Percentiles rank a stretch among this genome's conserved stretches.
These are phyloP conservation scores for Yarrowia sp. DNA, from an alignment of 805 yeast species.

Conservation along the genomic window DNA sequence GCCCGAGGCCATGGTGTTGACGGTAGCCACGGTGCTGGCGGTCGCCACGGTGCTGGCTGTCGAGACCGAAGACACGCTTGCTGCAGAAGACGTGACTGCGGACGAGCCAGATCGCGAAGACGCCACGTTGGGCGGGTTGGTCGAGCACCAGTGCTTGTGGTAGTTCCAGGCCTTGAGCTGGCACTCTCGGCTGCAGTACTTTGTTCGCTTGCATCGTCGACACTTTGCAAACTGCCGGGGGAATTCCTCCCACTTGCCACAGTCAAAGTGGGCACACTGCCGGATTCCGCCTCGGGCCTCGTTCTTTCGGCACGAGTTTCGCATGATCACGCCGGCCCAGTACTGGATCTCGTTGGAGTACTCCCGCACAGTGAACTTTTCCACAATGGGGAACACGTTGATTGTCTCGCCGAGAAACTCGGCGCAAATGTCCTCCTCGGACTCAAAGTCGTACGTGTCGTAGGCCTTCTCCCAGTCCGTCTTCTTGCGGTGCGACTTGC, in stretches of 20 bases:
- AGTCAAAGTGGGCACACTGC: conserved; percentile 91
- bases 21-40: conserved; percentile 32
- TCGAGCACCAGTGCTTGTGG: conserved; percentile 89
- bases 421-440: conserved; percentile 52
- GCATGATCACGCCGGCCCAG: conserved; percentile 98
- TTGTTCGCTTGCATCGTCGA: conserved; percentile 90
- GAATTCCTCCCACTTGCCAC: conserved; percentile 91
- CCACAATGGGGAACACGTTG: conserved; percentile 89
- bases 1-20: conserved; percentile 29
- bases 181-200: conserved; percentile 91
- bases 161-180: conserved; percentile 91
- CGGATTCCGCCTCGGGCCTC: conserved; percentile 87
- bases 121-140: conserved; percentile 36
- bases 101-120: conserved; percentile 33
- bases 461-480: conserved; percentile 42
- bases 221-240: conserved; percentile 96
- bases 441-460: conserved; percentile 50
- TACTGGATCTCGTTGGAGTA: conserved; percentile 83
- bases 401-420: conserved; percentile 55
- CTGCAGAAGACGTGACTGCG: conserved; percentile 39
- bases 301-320: conserved; percentile 92
- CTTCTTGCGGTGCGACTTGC: conserved; percentile 23
- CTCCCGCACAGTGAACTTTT: conserved; percentile 76
- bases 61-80: conserved; percentile 39
- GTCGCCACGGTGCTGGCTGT: conserved; percentile 32